Evolutionary conservation across 2,329 filamentous ascomycete species (phyloP), one percentile per base, ranked within the genome.

Genomic region (Fonsecaea pedrosoi): DNA sequence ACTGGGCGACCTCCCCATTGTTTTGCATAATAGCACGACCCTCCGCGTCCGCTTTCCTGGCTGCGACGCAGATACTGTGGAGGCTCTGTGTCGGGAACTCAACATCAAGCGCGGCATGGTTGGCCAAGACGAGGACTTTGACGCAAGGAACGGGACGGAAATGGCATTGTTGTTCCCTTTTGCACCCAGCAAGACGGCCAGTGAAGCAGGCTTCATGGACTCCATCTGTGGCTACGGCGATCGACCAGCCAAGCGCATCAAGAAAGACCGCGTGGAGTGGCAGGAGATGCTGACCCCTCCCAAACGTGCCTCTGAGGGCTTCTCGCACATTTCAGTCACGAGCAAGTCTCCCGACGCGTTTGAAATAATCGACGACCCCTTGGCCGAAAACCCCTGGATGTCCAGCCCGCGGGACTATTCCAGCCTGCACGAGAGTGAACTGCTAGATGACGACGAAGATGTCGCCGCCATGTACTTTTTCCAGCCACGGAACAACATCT

Each of bases 1-100:
- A 0, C 78, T 98, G 1, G 95, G 95, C 1, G 93, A 97, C 75
- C 81, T 99, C 21, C 93, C 94, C 0, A 87, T 98, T 38, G 84
- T 87, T 0, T 84, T 97, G 60, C 87, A 92, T 62, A 85, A 86
- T 42, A 82, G 85, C 38, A 87, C 87, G 1, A 85, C 87, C 0
- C 81, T 97, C 3, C 88, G 93, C 38, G 88, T 98, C 1, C 90
- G 93, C 35, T 98, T 99, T 75, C 93, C 94, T 0, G 95, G 95
- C 2, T 94, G 95, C 69, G 94, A 98, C 74, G 88, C 88, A 0
- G 87, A 89, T 15, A 92, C 91, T 0, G 90, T 97, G 0, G 92
- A 96, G 75, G 83, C 85, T 2, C 84, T 99, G 0, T 97, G 94
- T 76, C 88, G 92, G 55, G 95, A 99, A 76, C 85, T 96, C 10